Conservation (phyloP, 305 asterid genomes). For the Fraxinus baroniana region DNA sequence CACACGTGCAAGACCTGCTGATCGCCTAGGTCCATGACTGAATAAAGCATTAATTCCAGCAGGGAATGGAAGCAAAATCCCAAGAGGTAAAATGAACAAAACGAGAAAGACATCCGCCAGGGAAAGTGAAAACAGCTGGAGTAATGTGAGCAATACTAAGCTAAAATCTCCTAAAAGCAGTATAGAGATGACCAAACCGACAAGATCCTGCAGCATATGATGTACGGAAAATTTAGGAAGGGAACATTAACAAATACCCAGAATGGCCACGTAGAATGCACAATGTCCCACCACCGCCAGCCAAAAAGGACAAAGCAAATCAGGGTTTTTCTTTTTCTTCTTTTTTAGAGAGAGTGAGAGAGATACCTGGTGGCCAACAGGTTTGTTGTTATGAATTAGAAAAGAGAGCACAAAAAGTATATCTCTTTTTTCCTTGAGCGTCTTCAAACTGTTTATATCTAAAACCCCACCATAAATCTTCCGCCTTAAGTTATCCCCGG, state of each 20-base stretch:
- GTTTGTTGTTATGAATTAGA: conserved; percentile 85
- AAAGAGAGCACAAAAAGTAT: conserved; percentile 69
- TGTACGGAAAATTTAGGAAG: conserved; percentile 9
- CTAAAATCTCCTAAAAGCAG: conserved; percentile 98
- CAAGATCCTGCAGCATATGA: conserved; percentile 83
- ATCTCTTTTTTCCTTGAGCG: conserved; percentile 75
- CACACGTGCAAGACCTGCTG: conserved; percentile 93
- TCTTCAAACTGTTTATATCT: conserved; percentile 66
- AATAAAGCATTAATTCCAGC: conserved; percentile 97
- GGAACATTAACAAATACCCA: conserved; percentile 7
- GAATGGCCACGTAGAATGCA: not conserved
- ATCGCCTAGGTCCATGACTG: conserved; percentile 95
- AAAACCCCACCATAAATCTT: conserved; percentile 61
- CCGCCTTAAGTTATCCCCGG: conserved; percentile 45
- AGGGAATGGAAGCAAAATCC: conserved; percentile 91
- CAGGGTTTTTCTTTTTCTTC: not conserved
- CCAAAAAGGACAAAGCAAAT: not conserved
- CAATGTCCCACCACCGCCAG: not conserved
- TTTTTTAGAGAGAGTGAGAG: conserved; percentile 11
- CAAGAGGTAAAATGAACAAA: conserved; percentile 82
- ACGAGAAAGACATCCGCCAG: conserved; percentile 78
- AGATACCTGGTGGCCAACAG: conserved; percentile 95
- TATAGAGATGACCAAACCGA: conserved; percentile 90
- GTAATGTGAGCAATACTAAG: conserved; percentile 91
- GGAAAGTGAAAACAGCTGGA: conserved; percentile 92